Evolutionary conservation across 2,329 filamentous ascomycete species (phyloP), one percentile per base, ranked within the genome.

Genomic region (Coniochaeta sp.): DNA sequence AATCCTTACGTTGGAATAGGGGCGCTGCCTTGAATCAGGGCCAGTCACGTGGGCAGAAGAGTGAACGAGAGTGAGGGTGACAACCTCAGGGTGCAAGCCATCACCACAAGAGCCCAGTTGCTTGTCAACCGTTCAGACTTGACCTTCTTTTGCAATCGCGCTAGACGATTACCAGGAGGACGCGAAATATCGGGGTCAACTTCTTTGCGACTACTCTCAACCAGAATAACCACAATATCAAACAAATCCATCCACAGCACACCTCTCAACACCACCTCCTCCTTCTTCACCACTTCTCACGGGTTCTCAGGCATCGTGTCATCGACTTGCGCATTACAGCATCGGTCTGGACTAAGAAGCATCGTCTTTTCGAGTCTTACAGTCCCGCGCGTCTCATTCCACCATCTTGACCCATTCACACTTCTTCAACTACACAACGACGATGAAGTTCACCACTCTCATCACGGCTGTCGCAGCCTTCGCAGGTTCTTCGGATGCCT

Each of bases 401-500:
- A n/a, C 34, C 34, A 9, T 34, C 26, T 28, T 55, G 28, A 32
- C 26, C 17, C 55, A 2, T 4, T 26, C 42, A 24, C 42, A 34
- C 19, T 19, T 26, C 52, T 32, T 16, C 6, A 32, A 55, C 26
- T 50, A 4, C 42, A 54, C 30, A 4, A n/a, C 9, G 6, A 54
- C 17, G 24, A 55, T 57, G 55, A 57, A 57, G 55, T 4, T 17
- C 36, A 17, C 36, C 5, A 28, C 7, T 17, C 8, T 50, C 32
- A 22, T n/a, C 61, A 65, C 50, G 16, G 47, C 14, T 17, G 47
- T 56, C 28, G 42, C 59, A 40, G 50, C 40, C 24, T 61, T 63
- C 30, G 47, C 58, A 67, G 40, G 64, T 62, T 30, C 44, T 66
- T 32, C 62, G 65, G 55, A 61, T 66, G 92, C 89, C 62, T 96